Evolutionary conservation across 257 asterid species (phyloP), one percentile per base, ranked within the genome.

Genomic region (Verbascum thapsus): DNA sequence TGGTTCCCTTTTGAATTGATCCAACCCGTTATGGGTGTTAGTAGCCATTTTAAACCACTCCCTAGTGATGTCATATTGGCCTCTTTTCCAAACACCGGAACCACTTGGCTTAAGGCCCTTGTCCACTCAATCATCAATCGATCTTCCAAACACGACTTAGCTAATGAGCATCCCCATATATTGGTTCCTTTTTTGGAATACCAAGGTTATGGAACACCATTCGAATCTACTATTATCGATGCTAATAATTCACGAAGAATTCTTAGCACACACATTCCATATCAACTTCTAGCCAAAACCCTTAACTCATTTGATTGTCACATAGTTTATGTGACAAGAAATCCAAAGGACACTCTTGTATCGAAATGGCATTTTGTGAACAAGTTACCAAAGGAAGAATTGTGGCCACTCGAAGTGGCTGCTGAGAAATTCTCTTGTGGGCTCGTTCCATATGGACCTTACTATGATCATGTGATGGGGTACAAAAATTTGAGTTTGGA

Each of bases 321-420:
- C 10, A 10, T 68, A 1, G 7, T 68, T 13, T 58, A 68, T 5
- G 2, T 58, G 1, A 48, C 53, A 5, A n/a, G 67, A 20, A 50
- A 68, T 37, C 73, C 73, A 1, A 77, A 77, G 26, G 82, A 77
- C 16, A 76, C 70, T 6, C 37, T 69, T 8, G 71, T 50, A 43
- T 73, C 82, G 1, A 45, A 43, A 43, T 76, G 82, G 82, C 74
- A 76, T 42, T 72, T 64, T 10, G 7, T 64, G 4, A 62, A 56
- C n/a, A 72, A 43, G 44, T 38, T 50, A 10, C 67, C 17, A 16
- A 39, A 22, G 0, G 13, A 66, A 1, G 61, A 53, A 0, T 23
- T 12, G 7, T 5, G 72, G 45, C 53, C 76, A 16, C 40, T 76
- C 9, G 60, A 6, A 12, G 71, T 43, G 26, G 78, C 75, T 8